phyloP scores from a whole-genome alignment of 2,329 filamentous ascomycete genomes.

The Onygenales sp. region DNA sequence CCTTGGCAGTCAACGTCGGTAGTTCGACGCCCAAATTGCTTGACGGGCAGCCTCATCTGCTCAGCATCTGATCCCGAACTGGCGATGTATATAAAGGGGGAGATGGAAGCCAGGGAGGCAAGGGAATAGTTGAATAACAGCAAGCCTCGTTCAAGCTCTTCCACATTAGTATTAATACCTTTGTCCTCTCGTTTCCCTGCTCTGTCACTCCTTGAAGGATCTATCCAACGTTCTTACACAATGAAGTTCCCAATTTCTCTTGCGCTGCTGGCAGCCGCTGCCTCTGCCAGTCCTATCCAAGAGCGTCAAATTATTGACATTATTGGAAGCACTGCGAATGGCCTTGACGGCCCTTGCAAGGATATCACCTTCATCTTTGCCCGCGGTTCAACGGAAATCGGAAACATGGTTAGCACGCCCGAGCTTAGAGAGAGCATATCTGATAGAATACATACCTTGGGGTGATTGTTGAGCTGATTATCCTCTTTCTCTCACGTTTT shows the following conservation, averaged over 20 bases:
- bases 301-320: neutral
- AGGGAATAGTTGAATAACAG: too few relatives aligned
- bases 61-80: too few relatives aligned
- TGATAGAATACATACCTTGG: too few relatives aligned
- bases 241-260: conserved; percentile 7
- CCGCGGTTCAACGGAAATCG: conserved; percentile 39
- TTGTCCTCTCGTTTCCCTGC: neutral
- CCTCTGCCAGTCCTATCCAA: conserved; percentile 5
- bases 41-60: too few relatives aligned
- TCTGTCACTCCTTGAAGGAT: too few relatives aligned
- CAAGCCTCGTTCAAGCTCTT: too few relatives aligned
- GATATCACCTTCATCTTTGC: conserved; percentile 40
- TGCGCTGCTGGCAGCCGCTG: conserved; percentile 4
- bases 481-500: neutral
- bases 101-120: too few relatives aligned
- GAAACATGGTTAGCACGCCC: conserved; percentile 34
- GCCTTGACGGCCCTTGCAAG: conserved; percentile 33
- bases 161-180: neutral
- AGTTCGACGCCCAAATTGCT: too few relatives aligned
- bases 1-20: too few relatives aligned
- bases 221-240: neutral
- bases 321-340: conserved; percentile 20
- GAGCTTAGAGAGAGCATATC: too few relatives aligned
- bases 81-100: too few relatives aligned
- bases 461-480: too few relatives aligned